phyloP scores from a whole-genome alignment of 352 stramenopile species.

The Globisporangium cederbergense region DNA sequence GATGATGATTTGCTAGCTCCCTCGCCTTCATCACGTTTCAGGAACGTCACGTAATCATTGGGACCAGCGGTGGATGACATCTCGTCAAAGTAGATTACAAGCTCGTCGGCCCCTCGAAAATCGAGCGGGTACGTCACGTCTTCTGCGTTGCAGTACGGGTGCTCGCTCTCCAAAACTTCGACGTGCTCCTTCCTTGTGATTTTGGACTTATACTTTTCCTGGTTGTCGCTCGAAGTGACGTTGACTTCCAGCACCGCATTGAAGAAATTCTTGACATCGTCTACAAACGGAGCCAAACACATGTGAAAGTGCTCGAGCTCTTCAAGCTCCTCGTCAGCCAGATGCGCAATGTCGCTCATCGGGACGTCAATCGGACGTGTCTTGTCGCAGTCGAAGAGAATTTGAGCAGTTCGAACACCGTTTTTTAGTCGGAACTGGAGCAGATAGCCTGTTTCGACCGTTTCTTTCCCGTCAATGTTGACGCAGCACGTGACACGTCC shows the following conservation, averaged over 20 bases:
- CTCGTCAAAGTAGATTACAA: constrained; percentile 83
- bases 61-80: constrained; percentile 56
- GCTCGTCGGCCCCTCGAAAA: constrained; percentile 64
- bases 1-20: constrained; percentile 11
- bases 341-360: constrained; percentile 39
- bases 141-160: constrained; percentile 64
- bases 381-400: constrained; percentile 71
- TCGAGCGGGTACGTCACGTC: constrained; percentile 57
- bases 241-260: constrained; percentile 25
- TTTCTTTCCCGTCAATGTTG: constrained; percentile 71
- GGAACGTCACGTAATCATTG: constrained; percentile 84
- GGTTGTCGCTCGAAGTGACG: not conserved
- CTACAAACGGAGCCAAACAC: constrained; percentile 27
- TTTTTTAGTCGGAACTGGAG: constrained; percentile 46
- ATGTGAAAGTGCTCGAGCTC: constrained; percentile 37
- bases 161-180: constrained; percentile 74
- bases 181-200: constrained; percentile 61
- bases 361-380: constrained; percentile 51
- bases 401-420: constrained; percentile 34
- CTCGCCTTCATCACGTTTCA: constrained; percentile 34
- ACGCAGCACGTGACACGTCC: constrained; percentile 68
- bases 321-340: constrained; percentile 40
- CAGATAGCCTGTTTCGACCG: constrained; percentile 66
- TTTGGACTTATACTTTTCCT: constrained; percentile 37
- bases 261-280: constrained; percentile 28